Conservation (phyloP, 2,329 filamentous ascomycete genomes). For the Calonectria henricotiae region DNA sequence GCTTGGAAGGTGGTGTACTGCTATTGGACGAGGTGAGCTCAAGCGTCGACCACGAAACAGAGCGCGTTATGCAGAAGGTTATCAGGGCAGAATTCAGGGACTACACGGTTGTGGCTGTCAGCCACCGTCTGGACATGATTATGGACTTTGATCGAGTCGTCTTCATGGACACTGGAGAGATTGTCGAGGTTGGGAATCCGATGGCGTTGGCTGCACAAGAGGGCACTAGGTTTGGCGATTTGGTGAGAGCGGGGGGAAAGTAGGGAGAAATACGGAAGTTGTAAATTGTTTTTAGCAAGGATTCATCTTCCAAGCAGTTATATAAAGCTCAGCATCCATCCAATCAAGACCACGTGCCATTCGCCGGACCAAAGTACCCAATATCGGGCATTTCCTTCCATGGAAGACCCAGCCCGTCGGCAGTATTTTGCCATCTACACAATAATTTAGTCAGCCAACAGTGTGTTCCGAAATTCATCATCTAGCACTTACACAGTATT, state of each 20-base stretch:
- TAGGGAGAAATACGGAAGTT: neutral
- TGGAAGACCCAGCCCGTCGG: constrained; percentile 24
- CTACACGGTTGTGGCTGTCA: constrained; percentile 70
- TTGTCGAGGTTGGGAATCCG: constrained; percentile 59
- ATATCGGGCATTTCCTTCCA: constrained; percentile 28
- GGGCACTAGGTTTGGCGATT: constrained; percentile 14
- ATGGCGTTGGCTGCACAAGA: constrained; percentile 12
- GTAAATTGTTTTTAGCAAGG: too few relatives aligned
- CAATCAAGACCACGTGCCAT: constrained; percentile 32
- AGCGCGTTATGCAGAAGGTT: constrained; percentile 59
- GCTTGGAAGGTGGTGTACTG: constrained; percentile 48
- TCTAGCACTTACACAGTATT: constrained; percentile 29
- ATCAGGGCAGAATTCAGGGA: constrained; percentile 58
- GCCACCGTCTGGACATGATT: constrained; percentile 65
- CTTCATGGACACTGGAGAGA: constrained; percentile 64
- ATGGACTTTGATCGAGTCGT: constrained; percentile 67
- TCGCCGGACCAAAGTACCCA: constrained; percentile 32
- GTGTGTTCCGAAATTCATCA: neutral
- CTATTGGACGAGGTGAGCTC: constrained; percentile 63
- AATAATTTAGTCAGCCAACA: neutral
- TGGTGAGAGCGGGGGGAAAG: constrained; percentile 28
- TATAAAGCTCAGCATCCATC: neutral
- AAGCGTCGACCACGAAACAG: constrained; percentile 61
- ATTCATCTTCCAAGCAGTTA: too few relatives aligned
- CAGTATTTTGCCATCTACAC: constrained; percentile 32